Evolutionary conservation across 805 yeast genomes (phyloP), one percentile per base, ranked within the genome.

Genomic region (Dipodascopsis tothii): DNA sequence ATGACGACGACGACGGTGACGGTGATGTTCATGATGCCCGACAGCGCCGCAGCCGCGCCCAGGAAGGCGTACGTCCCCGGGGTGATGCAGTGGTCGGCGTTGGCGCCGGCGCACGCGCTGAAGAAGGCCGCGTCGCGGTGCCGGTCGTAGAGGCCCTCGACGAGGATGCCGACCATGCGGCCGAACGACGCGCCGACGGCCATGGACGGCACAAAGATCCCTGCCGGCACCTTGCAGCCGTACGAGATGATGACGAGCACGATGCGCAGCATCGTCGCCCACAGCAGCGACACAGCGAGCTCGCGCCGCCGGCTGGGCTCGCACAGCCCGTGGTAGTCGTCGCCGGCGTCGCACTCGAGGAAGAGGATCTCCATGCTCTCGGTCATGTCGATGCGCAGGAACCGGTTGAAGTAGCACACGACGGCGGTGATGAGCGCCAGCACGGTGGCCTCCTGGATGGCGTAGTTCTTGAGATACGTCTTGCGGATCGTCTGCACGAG

Each of bases 161-260:
- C 80, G 6, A 83, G 44, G 4, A 86, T 68, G 14, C 96, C 95
- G 3, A 90, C 57, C 0, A 87, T 80, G 42, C 96, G 72, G 2
- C 97, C 97, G 68, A 90, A 88, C 0, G 94, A 79, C 0, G 96
- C 95, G 19, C 97, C 97, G 2, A 88, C 84, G 0, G 96, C 95
- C 94, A 88, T 83, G 1, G 96, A 86, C 2, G 97, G 97, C 17
- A 88, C 96, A 65, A 88, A 88, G 5, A 88, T 87, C 19, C 97
- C 97, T 3, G 95, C 94, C 0, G 97, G 97, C 0, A 90, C 88
- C 63, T 82, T 86, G 50, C 87, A 80, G 2, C 96, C 96, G 61
- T 94, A 92, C 0, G 97, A 82, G 14, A 92, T 70, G 21, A 87
- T 74, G 21, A 92, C 84, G 39, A 92, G 70, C 0, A 72, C 51